phyloP scores from a whole-genome alignment of 768 basidiomycete genomes.

The Russula lepida region DNA sequence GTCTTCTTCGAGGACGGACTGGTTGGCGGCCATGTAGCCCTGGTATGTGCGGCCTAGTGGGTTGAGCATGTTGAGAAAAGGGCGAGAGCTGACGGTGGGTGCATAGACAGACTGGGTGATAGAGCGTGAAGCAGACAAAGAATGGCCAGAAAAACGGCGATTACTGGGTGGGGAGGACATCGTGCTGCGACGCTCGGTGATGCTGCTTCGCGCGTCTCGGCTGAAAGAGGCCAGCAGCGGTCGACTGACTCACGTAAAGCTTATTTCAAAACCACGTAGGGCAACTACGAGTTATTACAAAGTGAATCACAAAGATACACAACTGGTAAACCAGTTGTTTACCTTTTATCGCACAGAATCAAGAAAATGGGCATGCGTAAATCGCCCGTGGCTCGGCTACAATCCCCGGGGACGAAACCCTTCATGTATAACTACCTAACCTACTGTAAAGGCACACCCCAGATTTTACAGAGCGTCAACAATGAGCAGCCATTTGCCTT shows the following conservation, averaged over 20 bases:
- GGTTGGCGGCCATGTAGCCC: conserved; percentile 68
- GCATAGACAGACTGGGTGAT: conserved; percentile 29
- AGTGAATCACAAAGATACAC: too few species aligned
- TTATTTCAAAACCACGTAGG: too few species aligned
- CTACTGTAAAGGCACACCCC: background rate
- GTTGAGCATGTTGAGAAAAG: conserved; percentile 77
- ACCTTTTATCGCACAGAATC: too few species aligned
- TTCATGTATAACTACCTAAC: too few species aligned
- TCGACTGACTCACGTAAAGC: background rate
- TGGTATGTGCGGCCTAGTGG: conserved; percentile 67
- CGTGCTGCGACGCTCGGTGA: background rate
- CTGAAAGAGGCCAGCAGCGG: background rate
- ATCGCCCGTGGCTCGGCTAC: background rate
- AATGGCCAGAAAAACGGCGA: conserved; percentile 22
- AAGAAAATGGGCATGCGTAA: background rate
- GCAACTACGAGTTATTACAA: too few species aligned
- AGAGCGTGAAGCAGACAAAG: conserved; percentile 22
- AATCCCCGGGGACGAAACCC: too few species aligned
- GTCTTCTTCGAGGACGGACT: conserved; percentile 65
- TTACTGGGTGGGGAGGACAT: conserved; percentile 23
- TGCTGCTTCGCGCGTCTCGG: background rate
- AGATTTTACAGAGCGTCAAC: background rate
- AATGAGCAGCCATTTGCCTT: too few species aligned
- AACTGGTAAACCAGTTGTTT: too few species aligned
- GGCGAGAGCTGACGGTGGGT: conserved; percentile 52